Percentiles rank a stretch among this genome's conserved stretches.
Evolutionary conservation across 176 grass and related monocot genomes (phyloP).

Genomic region (Luzula sylvatica): DNA sequence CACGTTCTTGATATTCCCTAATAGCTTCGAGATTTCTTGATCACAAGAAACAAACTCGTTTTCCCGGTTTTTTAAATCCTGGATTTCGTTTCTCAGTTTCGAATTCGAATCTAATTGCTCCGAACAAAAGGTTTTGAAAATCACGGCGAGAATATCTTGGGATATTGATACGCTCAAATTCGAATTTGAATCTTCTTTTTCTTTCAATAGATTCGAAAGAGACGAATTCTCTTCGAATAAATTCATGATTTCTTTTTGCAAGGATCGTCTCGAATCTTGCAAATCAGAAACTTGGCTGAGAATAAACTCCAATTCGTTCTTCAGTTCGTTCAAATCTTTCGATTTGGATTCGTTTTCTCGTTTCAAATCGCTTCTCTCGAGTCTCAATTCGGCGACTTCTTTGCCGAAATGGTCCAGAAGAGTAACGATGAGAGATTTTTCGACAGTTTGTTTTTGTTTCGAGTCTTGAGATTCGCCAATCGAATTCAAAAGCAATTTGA

Average conservation of each 20-base stretch:
- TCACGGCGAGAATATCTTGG: constrained; percentile 44
- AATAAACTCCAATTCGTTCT: constrained; percentile 60
- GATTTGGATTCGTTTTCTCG: constrained; percentile 45
- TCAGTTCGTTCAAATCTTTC: constrained; percentile 52
- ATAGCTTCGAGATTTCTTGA: constrained; percentile 47
- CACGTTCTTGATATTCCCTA: constrained; percentile 53
- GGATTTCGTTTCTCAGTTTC: constrained; percentile 36
- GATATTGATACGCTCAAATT: constrained; percentile 44
- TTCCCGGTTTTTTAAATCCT: constrained; percentile 44
- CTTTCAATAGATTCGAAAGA: constrained; percentile 47
- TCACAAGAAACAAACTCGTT: constrained; percentile 47
- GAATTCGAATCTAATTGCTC: constrained; percentile 35
- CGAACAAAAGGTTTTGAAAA: constrained; percentile 44
- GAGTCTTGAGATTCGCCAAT: constrained; percentile 78
- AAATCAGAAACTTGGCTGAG: constrained; percentile 58
- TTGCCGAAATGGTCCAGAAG: constrained; percentile 84
- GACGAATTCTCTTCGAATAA: constrained; percentile 60
- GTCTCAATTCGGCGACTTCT: constrained; percentile 74
- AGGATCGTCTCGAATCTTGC: constrained; percentile 44
- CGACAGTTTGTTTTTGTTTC: constrained; percentile 65
- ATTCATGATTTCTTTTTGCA: constrained; percentile 59
- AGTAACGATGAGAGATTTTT: constrained; percentile 81
- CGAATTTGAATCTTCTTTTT: constrained; percentile 33
- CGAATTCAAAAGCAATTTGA: constrained; percentile 52
- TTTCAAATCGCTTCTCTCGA: constrained; percentile 53